phyloP scores from a whole-genome alignment of 108 stramenopile genomes.

The Nitzschia sp. region DNA sequence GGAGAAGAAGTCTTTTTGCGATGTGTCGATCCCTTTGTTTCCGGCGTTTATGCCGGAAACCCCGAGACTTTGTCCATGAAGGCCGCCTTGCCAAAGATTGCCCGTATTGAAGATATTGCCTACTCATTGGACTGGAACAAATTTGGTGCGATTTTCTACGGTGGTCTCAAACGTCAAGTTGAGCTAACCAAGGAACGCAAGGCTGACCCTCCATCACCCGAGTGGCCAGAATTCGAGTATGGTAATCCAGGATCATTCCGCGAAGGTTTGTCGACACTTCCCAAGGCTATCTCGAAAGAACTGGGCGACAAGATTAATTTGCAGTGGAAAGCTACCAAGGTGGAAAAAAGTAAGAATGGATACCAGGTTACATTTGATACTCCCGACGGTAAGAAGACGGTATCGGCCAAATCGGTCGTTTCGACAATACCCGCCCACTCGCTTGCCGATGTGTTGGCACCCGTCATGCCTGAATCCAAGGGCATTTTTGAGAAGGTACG shows the following conservation, averaged over 20 bases:
- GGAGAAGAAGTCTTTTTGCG: conserved; percentile 91
- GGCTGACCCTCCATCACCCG: conserved; percentile 71
- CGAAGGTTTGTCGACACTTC: conserved; percentile 82
- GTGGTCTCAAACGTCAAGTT: conserved; percentile 74
- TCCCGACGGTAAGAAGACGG: conserved; percentile 54
- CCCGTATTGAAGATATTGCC: conserved; percentile 71
- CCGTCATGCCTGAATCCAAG: conserved; percentile 79
- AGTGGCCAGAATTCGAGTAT: conserved; percentile 79
- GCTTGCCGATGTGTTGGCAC: conserved; percentile 49
- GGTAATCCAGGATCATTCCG: conserved; percentile 90
- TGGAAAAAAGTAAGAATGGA: conserved; percentile 50
- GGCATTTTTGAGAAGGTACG: conserved; percentile 70
- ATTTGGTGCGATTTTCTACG: conserved; percentile 85
- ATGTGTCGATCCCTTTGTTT: conserved; percentile 95
- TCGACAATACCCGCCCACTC: conserved; percentile 88
- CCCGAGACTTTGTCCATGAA: conserved; percentile 89
- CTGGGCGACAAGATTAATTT: conserved; percentile 65
- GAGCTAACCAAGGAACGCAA: conserved; percentile 82
- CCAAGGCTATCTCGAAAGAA: conserved; percentile 73
- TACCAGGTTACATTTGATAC: conserved; percentile 82
- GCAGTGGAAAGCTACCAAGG: conserved; percentile 64
- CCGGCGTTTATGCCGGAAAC: conserved; percentile 97
- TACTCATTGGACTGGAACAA: conserved; percentile 82
- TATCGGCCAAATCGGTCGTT: conserved; percentile 67
- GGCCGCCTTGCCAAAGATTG: conserved; percentile 91